These are phyloP conservation scores for Vachellia pachyceras DNA, from an alignment of 306 rosid species.

Conservation along the genomic window DNA sequence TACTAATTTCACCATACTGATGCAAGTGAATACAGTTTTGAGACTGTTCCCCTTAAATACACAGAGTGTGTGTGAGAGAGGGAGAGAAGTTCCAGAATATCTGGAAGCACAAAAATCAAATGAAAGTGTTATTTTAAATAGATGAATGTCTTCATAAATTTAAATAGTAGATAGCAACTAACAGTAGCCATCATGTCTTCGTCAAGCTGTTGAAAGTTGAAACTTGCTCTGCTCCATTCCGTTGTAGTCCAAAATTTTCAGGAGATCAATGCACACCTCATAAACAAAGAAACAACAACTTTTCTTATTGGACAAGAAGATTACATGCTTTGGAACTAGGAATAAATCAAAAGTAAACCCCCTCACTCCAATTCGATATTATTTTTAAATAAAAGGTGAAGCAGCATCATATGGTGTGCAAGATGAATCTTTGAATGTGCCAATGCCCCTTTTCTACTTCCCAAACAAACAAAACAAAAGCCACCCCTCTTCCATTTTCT, in stretches of 20 bases:
- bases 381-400: slow-evolving; percentile 25
- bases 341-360: slow-evolving; percentile 40
- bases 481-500: neutral
- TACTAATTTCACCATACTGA: neutral
- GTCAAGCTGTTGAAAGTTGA: neutral
- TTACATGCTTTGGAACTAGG: slow-evolving; percentile 37
- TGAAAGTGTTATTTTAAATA: too few species aligned
- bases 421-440: slow-evolving; percentile 46
- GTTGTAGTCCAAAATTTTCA: slow-evolving; percentile 17
- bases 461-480: slow-evolving; percentile 34
- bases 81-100: too few species aligned
- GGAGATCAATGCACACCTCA: slow-evolving; percentile 20
- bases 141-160: too few species aligned
- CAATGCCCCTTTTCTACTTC: slow-evolving; percentile 33
- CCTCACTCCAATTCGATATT: neutral
- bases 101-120: too few species aligned
- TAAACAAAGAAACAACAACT: slow-evolving; percentile 17
- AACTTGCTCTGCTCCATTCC: slow-evolving; percentile 13
- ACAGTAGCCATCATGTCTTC: slow-evolving; percentile 21
- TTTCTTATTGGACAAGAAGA: slow-evolving; percentile 27
- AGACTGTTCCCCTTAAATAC: too few species aligned
- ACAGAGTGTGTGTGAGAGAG: too few species aligned
- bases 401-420: slow-evolving; percentile 45
- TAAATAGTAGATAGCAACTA: neutral
- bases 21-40: neutral